These are phyloP conservation scores for Stropharia rugosoannulata DNA, from an alignment of 768 basidiomycete genomes.

Conservation along the genomic window DNA sequence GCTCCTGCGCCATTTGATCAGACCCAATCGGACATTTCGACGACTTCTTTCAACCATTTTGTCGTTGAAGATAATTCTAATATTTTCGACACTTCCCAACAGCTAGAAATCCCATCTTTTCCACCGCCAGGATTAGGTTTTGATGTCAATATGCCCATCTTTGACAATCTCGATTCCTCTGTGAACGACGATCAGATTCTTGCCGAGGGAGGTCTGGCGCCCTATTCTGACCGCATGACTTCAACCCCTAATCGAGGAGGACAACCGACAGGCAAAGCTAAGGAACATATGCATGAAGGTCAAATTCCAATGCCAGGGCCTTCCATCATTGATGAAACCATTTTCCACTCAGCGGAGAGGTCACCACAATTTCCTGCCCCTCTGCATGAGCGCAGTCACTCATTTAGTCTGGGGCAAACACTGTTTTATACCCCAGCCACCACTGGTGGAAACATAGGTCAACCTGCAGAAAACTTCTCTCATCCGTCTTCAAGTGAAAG, in stretches of 20 bases:
- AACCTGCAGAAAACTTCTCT: slow-evolving; percentile 22
- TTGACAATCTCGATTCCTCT: slow-evolving; percentile 37
- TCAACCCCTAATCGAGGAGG: slow-evolving; percentile 40
- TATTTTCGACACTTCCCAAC: slow-evolving; percentile 57
- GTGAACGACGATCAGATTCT: slow-evolving; percentile 26
- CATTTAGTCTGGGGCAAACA: slow-evolving; percentile 66
- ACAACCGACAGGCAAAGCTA: slow-evolving; percentile 37
- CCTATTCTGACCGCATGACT: slow-evolving; percentile 30
- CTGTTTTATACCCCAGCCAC: slow-evolving; percentile 54
- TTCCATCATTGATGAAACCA: slow-evolving; percentile 37
- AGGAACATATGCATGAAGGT: slow-evolving; percentile 26
- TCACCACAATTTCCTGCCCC: slow-evolving; percentile 32
- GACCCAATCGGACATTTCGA: slow-evolving; percentile 21
- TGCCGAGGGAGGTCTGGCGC: slow-evolving; percentile 14
- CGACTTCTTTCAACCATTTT: slow-evolving; percentile 29
- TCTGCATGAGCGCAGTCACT: slow-evolving; percentile 60
- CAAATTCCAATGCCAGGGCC: slow-evolving; percentile 17
- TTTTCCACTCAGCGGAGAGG: slow-evolving; percentile 44
- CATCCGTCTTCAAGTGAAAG: slow-evolving; percentile 31
- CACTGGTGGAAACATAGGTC: slow-evolving; percentile 12
- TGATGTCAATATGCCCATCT: slow-evolving; percentile 33
- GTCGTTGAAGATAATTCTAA: slow-evolving; percentile 44
- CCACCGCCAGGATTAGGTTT: slow-evolving; percentile 43
- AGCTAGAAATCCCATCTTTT: slow-evolving; percentile 50
- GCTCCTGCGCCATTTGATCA: slow-evolving; percentile 10